Percentiles rank a stretch among this genome's conserved stretches.
Conservation (phyloP, 257 asterid genomes). For the Nicotiana obtusifolia region DNA sequence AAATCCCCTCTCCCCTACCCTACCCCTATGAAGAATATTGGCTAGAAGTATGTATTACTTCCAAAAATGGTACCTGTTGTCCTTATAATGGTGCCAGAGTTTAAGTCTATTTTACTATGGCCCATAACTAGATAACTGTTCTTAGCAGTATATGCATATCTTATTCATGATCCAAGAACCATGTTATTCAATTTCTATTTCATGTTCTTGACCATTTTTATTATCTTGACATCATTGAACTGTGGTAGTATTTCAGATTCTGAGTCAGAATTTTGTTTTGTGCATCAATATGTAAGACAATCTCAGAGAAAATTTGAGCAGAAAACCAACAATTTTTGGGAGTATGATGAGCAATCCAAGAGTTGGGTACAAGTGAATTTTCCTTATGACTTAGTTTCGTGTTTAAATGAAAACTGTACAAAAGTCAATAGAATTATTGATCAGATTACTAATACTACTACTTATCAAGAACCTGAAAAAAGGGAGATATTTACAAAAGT, state of each 20-base stretch:
- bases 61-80: conserved; percentile 22
- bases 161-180: conserved; percentile 12
- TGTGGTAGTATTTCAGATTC: conserved; percentile 27
- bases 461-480: conserved; percentile 8
- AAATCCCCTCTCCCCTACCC: background rate
- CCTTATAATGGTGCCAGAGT: conserved; percentile 13
- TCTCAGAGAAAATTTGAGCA: conserved; percentile 48
- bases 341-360: conserved; percentile 49
- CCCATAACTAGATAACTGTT: conserved; percentile 26
- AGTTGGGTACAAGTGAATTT: conserved; percentile 61
- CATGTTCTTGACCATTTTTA: conserved; percentile 18
- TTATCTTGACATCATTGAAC: conserved; percentile 22
- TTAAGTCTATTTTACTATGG: conserved; percentile 27
- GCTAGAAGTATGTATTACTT: background rate
- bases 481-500: background rate
- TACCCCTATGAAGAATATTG: background rate
- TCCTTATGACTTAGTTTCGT: conserved; percentile 63
- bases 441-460: background rate
- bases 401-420: conserved; percentile 43
- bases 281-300: conserved; percentile 27
- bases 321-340: conserved; percentile 60
- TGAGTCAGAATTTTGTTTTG: conserved; percentile 32
- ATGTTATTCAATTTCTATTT: conserved; percentile 32
- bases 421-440: conserved; percentile 44
- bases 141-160: conserved; percentile 11